Evolutionary conservation across 192 early-diverging fungal genomes (phyloP).

Genomic region (Coemansia sp.): DNA sequence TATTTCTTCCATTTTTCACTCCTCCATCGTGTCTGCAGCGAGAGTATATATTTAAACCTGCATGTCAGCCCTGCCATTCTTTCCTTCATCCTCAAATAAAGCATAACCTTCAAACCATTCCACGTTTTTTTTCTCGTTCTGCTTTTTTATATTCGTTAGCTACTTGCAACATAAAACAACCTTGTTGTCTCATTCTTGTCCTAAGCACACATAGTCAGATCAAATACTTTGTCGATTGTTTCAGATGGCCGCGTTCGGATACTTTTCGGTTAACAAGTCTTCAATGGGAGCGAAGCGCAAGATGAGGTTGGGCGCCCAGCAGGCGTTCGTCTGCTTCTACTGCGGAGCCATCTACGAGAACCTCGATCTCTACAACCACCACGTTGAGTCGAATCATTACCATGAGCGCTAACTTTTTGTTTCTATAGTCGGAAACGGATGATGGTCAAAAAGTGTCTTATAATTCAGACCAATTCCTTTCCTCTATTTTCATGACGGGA

Average conservation of each 20-base stretch:
- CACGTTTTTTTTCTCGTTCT: background rate
- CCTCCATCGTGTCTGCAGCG: background rate
- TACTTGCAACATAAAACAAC: background rate
- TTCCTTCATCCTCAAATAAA: background rate
- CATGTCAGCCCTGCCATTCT: background rate
- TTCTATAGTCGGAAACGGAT: no score
- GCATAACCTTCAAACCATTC: background rate
- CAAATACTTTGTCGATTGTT: no score
- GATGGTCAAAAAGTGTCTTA: background rate
- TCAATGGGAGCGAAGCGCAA: constrained; percentile 16
- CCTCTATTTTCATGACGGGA: no score
- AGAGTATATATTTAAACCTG: constrained; percentile 6
- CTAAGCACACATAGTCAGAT: no score
- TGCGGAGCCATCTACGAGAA: constrained; percentile 47
- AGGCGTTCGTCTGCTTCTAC: constrained; percentile 52
- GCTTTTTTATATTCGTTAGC: constrained; percentile 1
- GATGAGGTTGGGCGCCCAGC: constrained; percentile 28
- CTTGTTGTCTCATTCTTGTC: no score
- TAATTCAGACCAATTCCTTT: background rate
- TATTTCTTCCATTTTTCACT: no score
- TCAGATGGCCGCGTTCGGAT: background rate
- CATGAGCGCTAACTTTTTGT: constrained; percentile 30
- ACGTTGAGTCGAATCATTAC: constrained; percentile 48
- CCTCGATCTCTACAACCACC: constrained; percentile 39
- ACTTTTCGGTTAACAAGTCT: constrained; percentile 3